A percentile compares a stretch with the other conserved stretches of the same genome.
phyloP scores from a whole-genome alignment of 1,139 yeast genomes.

The Pichia sp. region DNA sequence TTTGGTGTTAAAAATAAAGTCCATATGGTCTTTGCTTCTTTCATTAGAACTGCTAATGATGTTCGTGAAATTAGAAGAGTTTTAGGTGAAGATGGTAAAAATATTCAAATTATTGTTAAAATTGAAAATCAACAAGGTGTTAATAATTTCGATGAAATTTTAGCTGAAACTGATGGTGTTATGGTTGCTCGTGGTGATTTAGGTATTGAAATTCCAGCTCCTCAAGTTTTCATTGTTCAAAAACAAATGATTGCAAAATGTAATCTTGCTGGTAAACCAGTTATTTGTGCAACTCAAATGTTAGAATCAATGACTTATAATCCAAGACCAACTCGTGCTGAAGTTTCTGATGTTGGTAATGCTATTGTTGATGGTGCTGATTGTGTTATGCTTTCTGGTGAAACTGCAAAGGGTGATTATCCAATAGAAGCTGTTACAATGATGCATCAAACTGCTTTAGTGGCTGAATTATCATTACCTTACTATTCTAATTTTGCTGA shows the following conservation, averaged over 20 bases:
- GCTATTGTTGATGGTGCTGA: constrained; percentile 99
- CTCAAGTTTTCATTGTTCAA: constrained; percentile 97
- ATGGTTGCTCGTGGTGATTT: constrained; percentile 99
- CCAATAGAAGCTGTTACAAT: constrained; percentile 95
- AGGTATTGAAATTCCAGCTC: constrained; percentile 99
- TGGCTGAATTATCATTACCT: constrained; percentile 96
- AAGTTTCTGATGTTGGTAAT: constrained; percentile 98
- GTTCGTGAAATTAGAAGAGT: constrained; percentile 86
- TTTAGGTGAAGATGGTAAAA: constrained; percentile 93
- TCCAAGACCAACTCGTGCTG: constrained; percentile 99
- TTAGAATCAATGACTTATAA: constrained; percentile 98
- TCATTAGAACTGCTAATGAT: constrained; percentile 92
- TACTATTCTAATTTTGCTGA: constrained; percentile 80
- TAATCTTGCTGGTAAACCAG: constrained; percentile 99
- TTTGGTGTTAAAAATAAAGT: constrained; percentile 97
- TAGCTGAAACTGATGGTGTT: constrained; percentile 94
- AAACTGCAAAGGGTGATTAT: constrained; percentile 98
- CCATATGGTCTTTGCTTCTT: constrained; percentile 97
- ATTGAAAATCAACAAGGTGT: constrained; percentile 99
- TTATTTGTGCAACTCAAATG: constrained; percentile 99
- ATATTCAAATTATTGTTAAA: constrained; percentile 92
- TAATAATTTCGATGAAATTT: constrained; percentile 95
- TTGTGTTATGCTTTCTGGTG: constrained; percentile 99
- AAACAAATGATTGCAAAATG: constrained; percentile 98
- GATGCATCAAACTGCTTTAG: constrained; percentile 97